Evolutionary conservation across 257 asterid species (phyloP), one percentile per base, ranked within the genome.

Genomic region (Ligustrum vulgare): DNA sequence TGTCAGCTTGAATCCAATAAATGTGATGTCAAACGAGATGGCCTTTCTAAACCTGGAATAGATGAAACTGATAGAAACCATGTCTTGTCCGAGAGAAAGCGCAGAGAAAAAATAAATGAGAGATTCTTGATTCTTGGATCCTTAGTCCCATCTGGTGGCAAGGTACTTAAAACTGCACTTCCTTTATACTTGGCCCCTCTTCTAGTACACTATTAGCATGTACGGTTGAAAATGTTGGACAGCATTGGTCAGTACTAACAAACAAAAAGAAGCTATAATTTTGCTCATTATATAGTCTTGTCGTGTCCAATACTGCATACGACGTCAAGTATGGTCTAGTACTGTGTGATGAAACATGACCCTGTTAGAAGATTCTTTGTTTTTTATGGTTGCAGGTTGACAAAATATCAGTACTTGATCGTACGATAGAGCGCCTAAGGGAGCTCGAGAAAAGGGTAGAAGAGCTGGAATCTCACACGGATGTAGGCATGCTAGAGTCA

Each of bases 401-500:
- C 89, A 95, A 95, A 86, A 84, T 93, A 67, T 85, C 98, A 1
- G 45, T 95, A 37, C 97, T 95, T 9, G 97, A 93, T 81, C 90
- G 85, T 28, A 88, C 99, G 3, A 93, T 95, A 69, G 91, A 89
- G 78, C 86, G 93, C 83, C 69, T 95, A 83, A 86, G 89, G 69
- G 89, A 87, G 74, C 97, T 95, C 0, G 93, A 91, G 83, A 89
- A 89, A 51, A 90, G 90, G 78, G 82, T 93, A 2, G 84, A 84
- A 72, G 94, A 87, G 80, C 89, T 91, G 9, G 91, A 91, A 81
- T 84, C 97, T 43, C 72, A 72, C 83, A 90, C 81, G 62, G 87
- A 87, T 58, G 81, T 80, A 41, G 64, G 22, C 67, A 87, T 78
- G 78, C 45, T 47, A 32, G 90, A 78, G 28, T 80, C 88, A 37